phyloP scores from a whole-genome alignment of 306 rosid genomes.

The Prunus davidiana region DNA sequence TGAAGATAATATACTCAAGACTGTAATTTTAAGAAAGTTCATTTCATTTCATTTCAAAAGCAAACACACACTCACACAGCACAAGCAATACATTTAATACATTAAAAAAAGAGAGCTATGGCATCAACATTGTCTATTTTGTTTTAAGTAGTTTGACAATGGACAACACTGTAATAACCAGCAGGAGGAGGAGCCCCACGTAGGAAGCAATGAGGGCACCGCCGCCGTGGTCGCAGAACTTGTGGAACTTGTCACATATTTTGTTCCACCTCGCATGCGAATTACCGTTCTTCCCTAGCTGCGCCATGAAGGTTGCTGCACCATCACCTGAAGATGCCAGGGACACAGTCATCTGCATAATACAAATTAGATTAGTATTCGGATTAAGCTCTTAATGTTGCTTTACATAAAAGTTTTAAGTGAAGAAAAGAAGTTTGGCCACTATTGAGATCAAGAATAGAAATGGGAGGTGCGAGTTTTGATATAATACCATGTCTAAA shows the following conservation, averaged over 20 bases:
- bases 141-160: slow-evolving; percentile 45
- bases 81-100: neutral
- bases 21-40: neutral
- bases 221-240: slow-evolving; percentile 57
- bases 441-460: no score
- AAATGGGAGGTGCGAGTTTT: neutral
- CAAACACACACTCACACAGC: slow-evolving; percentile 2
- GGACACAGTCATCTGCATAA: slow-evolving; percentile 46
- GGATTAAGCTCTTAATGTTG: no score
- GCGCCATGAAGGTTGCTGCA: slow-evolving; percentile 86
- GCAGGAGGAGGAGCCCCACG: slow-evolving; percentile 56
- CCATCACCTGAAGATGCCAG: slow-evolving; percentile 73
- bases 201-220: slow-evolving; percentile 71
- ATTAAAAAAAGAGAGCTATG: neutral
- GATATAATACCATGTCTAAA: slow-evolving; percentile 64
- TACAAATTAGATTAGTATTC: neutral
- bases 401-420: no score
- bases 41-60: neutral
- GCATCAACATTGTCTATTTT: slow-evolving; percentile 4
- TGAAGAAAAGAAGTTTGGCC: no score
- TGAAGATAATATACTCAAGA: no score
- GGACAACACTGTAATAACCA: slow-evolving; percentile 53
- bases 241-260: slow-evolving; percentile 72
- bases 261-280: slow-evolving; percentile 88
- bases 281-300: slow-evolving; percentile 75